These are phyloP conservation scores for Primulina huaijiensis DNA, from an alignment of 257 asterid genomes.

Conservation along the genomic window DNA sequence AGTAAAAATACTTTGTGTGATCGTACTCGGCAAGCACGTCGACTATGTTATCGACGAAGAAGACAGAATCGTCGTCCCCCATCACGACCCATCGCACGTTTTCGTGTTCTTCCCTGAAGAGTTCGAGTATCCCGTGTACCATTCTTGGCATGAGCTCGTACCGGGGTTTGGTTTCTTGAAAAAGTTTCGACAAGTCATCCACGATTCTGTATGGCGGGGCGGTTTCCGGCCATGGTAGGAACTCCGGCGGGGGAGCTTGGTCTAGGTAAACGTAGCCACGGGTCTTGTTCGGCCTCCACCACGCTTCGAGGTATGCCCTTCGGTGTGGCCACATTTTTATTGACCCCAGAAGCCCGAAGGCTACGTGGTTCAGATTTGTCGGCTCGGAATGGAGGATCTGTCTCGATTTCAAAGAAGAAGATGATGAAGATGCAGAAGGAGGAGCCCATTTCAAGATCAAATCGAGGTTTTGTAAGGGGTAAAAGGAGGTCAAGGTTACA, in stretches of 20 bases:
- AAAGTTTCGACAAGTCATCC: slow-evolving; percentile 30
- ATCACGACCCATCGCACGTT: slow-evolving; percentile 55
- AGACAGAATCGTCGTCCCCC: slow-evolving; percentile 64
- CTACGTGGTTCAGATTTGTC: slow-evolving; percentile 52
- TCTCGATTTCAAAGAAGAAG: not conserved
- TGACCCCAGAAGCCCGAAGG: slow-evolving; percentile 58
- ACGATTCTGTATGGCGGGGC: slow-evolving; percentile 55
- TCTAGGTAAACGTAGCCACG: slow-evolving; percentile 54
- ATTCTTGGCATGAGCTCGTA: slow-evolving; percentile 48
- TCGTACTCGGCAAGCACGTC: slow-evolving; percentile 47
- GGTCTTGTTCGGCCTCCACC: slow-evolving; percentile 64
- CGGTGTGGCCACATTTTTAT: slow-evolving; percentile 48
- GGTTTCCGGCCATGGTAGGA: slow-evolving; percentile 56
- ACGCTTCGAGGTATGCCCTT: slow-evolving; percentile 47
- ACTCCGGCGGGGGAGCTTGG: slow-evolving; percentile 37
- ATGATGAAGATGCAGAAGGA: not conserved
- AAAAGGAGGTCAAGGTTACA: slow-evolving; percentile 19
- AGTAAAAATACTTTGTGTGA: slow-evolving; percentile 45
- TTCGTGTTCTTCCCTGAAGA: slow-evolving; percentile 38
- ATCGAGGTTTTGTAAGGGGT: slow-evolving; percentile 22
- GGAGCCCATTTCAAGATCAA: slow-evolving; percentile 24
- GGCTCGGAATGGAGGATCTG: not conserved
- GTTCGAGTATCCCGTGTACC: slow-evolving; percentile 52
- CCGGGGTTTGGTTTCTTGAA: slow-evolving; percentile 31
- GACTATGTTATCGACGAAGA: slow-evolving; percentile 51